These are phyloP conservation scores for Primulina tabacum DNA, from an alignment of 257 asterid genomes.

Conservation along the genomic window DNA sequence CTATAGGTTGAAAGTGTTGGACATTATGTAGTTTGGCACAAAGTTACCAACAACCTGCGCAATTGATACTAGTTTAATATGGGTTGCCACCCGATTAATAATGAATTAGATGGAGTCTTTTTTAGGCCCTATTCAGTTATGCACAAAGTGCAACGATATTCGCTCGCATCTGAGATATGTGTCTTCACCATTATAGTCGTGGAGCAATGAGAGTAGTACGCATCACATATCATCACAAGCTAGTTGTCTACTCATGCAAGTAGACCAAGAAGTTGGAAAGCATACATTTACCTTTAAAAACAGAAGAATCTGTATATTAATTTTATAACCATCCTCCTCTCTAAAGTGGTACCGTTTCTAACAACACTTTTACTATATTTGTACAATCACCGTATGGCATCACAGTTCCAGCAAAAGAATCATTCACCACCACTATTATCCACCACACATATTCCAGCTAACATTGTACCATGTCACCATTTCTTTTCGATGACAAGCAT, in stretches of 20 bases:
- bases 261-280: background rate
- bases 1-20: no score
- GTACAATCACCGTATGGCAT: background rate
- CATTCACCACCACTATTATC: no score
- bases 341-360: background rate
- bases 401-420: no score
- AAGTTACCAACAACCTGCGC: no score
- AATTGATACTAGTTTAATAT: background rate
- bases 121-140: background rate
- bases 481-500: no score
- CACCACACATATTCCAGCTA: no score
- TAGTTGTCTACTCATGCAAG: background rate
- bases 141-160: background rate
- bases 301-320: background rate
- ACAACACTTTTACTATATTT: no score
- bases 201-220: background rate
- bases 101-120: background rate
- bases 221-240: no score
- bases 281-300: background rate
- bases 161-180: background rate
- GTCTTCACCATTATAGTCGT: background rate
- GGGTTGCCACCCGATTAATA: background rate
- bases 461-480: no score
- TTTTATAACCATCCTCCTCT: background rate
- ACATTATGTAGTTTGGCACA: background rate